Percentiles rank a stretch among this genome's conserved stretches.
phyloP scores from a whole-genome alignment of 176 grass and related monocot species.

The bread wheat (Triticum aestivum) region IWGSC_CS_RefSeq_v2.1 NC_057812.1:152245358-152245857 shows the following conservation, averaged over 20 bases:
- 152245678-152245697: background rate
- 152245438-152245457: background rate
- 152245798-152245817: background rate
- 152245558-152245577: background rate
- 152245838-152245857: slow-evolving; percentile 14
- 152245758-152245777: too few relatives aligned
- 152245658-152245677: background rate
- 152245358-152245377: too few relatives aligned
- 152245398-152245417: background rate
- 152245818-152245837: background rate
- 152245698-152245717: background rate
- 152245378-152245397: too few relatives aligned
- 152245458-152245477: background rate
- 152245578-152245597: background rate
- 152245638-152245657: background rate
- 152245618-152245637: background rate
- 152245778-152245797: background rate
- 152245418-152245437: background rate
- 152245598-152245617: background rate
- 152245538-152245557: background rate
- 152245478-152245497: slow-evolving; percentile 14
- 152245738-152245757: background rate
- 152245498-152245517: slow-evolving; percentile 54
- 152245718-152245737: background rate
- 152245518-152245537: slow-evolving; percentile 48